Percentiles rank a stretch among this genome's conserved stretches.
These are phyloP conservation scores for Termitomyces sp. DNA, from an alignment of 768 basidiomycete species.

Conservation along the genomic window DNA sequence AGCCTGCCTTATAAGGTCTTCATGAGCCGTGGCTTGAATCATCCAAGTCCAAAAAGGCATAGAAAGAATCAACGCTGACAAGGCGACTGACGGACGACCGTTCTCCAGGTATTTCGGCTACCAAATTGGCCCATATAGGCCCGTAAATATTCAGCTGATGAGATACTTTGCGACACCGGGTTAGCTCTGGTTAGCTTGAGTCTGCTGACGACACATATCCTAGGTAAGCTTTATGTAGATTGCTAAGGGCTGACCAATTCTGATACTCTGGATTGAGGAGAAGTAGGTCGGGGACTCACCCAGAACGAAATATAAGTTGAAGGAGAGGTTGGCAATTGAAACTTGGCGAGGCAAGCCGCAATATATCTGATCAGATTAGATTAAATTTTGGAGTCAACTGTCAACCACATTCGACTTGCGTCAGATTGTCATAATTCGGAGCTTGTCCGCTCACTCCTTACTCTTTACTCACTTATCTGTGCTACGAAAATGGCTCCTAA, in stretches of 20 bases:
- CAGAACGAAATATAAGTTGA: neutral
- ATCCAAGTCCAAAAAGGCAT: neutral
- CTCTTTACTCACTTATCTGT: neutral
- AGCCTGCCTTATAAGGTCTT: neutral
- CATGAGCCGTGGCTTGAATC: neutral
- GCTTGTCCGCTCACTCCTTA: constrained; percentile 1
- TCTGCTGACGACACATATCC: neutral
- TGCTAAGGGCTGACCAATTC: neutral
- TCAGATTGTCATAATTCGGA: constrained; percentile 9
- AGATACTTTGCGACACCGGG: neutral
- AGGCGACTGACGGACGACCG: neutral
- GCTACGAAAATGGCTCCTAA: constrained; percentile 78
- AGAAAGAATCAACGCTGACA: neutral
- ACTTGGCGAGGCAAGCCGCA: too few relatives aligned
- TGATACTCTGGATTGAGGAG: neutral
- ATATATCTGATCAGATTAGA: constrained; percentile 21
- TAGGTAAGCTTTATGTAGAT: neutral
- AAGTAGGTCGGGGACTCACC: neutral
- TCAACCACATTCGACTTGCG: neutral
- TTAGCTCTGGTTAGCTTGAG: neutral
- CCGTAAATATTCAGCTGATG: neutral
- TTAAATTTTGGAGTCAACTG: constrained; percentile 11
- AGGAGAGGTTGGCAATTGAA: too few relatives aligned
- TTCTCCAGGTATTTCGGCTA: neutral
- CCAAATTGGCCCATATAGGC: neutral